Conservation (phyloP, 768 basidiomycete genomes). For the Trametes cubensis region DNA sequence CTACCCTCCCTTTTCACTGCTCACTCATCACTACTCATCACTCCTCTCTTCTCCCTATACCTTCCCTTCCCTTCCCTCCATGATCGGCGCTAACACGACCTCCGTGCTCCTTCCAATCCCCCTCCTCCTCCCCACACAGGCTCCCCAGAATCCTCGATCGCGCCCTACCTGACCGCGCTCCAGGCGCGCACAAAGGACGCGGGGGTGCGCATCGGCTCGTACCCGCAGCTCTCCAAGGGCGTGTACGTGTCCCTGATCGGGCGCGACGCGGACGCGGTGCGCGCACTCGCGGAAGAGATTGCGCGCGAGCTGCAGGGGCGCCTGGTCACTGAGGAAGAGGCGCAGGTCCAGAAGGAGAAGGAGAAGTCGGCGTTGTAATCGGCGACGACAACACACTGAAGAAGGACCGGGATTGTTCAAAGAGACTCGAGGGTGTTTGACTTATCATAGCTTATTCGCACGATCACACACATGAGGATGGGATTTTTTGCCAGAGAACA, state of each 20-base stretch:
- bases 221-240: slow-evolving; percentile 60
- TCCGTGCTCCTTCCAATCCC: background rate
- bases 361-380: slow-evolving; percentile 25
- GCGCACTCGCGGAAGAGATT: slow-evolving; percentile 63
- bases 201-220: slow-evolving; percentile 82
- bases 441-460: too few species aligned
- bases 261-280: slow-evolving; percentile 47
- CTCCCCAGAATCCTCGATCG: slow-evolving; percentile 80
- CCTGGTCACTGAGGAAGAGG: slow-evolving; percentile 67
- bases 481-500: slow-evolving; percentile 4
- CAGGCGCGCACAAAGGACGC: slow-evolving; percentile 72
- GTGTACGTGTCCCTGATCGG: slow-evolving; percentile 70
- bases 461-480: too few species aligned
- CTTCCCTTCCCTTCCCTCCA: background rate
- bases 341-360: slow-evolving; percentile 39
- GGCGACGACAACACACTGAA: too few species aligned
- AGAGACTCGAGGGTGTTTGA: too few species aligned
- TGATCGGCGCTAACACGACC: background rate
- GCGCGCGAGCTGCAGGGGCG: slow-evolving; percentile 59
- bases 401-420: too few species aligned
- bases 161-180: slow-evolving; percentile 82
- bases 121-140: slow-evolving; percentile 39
- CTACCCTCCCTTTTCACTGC: background rate
- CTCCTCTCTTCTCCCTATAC: slow-evolving; percentile 1
- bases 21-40: slow-evolving; percentile 4